Evolutionary conservation across 257 asterid genomes (phyloP).

Genomic region (Ophiorrhiza pumila): DNA sequence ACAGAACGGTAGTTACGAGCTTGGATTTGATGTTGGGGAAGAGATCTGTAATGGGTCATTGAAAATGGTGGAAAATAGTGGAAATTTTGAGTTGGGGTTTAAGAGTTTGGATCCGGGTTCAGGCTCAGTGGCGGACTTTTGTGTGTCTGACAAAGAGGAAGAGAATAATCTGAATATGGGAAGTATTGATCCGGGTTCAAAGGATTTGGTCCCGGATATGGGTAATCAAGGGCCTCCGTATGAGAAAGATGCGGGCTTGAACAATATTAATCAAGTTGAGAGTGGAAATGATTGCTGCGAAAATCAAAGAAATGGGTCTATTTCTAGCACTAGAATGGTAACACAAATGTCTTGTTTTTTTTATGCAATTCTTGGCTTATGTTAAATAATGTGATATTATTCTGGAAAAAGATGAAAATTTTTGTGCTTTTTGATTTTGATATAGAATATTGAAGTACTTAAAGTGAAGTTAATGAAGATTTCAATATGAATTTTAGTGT

Average conservation of each 20-base stretch:
- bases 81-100: neutral
- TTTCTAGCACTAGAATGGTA: conserved; percentile 16
- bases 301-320: neutral
- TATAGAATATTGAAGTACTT: too few relatives aligned
- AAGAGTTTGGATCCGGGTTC: conserved; percentile 5
- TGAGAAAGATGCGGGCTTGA: neutral
- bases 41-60: conserved; percentile 9
- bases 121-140: conserved; percentile 12
- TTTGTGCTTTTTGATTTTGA: too few relatives aligned
- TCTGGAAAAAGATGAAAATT: neutral
- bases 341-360: neutral
- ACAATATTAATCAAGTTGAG: neutral
- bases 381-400: neutral
- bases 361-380: neutral
- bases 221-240: neutral
- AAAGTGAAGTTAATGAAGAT: too few relatives aligned
- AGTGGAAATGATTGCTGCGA: neutral
- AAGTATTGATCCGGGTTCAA: neutral
- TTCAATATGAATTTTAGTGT: neutral
- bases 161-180: neutral
- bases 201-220: conserved; percentile 5
- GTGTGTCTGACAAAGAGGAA: conserved; percentile 6
- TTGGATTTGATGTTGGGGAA: neutral
- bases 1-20: conserved; percentile 6
- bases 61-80: neutral